phyloP scores from a whole-genome alignment of 164 flowering plant genomes.

The Vitis amurensis region DNA sequence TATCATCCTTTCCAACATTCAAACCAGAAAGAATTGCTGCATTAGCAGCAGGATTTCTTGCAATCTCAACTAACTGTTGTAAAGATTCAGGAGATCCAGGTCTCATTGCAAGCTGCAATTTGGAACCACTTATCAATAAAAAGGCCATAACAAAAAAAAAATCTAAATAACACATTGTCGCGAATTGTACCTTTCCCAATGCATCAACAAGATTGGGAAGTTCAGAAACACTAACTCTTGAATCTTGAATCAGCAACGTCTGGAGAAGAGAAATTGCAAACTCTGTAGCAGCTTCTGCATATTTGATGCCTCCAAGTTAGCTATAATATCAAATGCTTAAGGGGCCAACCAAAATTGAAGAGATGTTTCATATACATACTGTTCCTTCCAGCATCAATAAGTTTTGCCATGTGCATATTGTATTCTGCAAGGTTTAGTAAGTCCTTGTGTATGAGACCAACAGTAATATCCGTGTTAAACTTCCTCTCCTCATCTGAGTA shows the following conservation, averaged over 20 bases:
- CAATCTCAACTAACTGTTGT: slow-evolving; percentile 78
- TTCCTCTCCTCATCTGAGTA: slow-evolving; percentile 90
- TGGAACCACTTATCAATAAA: background rate
- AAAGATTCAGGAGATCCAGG: slow-evolving; percentile 91
- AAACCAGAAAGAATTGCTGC: slow-evolving; percentile 30
- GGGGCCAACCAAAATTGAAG: background rate
- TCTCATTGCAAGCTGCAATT: slow-evolving; percentile 73
- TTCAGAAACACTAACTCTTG: slow-evolving; percentile 62
- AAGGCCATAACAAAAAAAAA: background rate
- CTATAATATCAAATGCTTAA: background rate
- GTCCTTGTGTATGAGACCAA: slow-evolving; percentile 82
- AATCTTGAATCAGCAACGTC: slow-evolving; percentile 66
- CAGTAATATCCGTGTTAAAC: slow-evolving; percentile 79
- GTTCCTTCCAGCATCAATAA: slow-evolving; percentile 93
- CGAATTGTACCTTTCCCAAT: slow-evolving; percentile 66
- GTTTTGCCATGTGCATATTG: slow-evolving; percentile 90
- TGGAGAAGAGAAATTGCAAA: slow-evolving; percentile 81
- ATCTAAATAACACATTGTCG: background rate
- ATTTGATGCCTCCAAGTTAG: slow-evolving; percentile 10
- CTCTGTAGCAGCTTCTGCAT: slow-evolving; percentile 90
- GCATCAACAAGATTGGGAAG: slow-evolving; percentile 90
- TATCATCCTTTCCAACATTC: slow-evolving; percentile 64
- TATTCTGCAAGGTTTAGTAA: slow-evolving; percentile 88
- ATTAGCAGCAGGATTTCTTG: slow-evolving; percentile 69
- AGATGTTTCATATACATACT: slow-evolving; percentile 47